Percentiles rank a stretch among this genome's conserved stretches.
phyloP scores from a whole-genome alignment of 805 yeast genomes.

The Ogataea paraovalis region DNA sequence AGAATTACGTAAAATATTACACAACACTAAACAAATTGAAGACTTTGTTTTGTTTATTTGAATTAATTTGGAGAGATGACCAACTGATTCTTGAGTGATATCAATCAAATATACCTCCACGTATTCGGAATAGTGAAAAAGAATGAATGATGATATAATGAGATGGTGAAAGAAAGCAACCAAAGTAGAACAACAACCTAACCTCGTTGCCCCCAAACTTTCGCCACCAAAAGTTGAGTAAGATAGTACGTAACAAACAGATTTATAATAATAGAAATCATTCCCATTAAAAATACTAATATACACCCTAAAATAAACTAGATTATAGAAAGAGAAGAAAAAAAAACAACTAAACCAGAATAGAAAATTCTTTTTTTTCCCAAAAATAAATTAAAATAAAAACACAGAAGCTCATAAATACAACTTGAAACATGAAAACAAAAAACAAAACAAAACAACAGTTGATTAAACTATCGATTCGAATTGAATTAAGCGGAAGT shows the following conservation, averaged over 20 bases:
- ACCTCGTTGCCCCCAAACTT: no score
- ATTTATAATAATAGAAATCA: slow-evolving; percentile 10
- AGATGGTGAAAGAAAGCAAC: no score
- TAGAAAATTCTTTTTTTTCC: slow-evolving; percentile 4
- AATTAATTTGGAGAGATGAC: no score
- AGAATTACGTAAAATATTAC: no score
- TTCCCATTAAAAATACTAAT: slow-evolving; percentile 29
- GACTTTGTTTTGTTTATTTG: no score
- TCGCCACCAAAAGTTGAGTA: not conserved
- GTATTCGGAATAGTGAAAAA: no score
- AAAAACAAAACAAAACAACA: not conserved
- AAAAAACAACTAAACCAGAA: slow-evolving; percentile 1
- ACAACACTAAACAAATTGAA: no score
- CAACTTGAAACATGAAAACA: not conserved
- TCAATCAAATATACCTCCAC: no score
- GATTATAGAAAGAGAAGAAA: slow-evolving; percentile 12
- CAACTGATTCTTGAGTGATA: no score
- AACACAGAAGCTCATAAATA: slow-evolving; percentile 3
- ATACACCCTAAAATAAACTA: slow-evolving; percentile 30
- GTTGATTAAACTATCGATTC: not conserved
- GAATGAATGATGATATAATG: no score
- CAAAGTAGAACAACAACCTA: no score
- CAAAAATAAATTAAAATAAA: slow-evolving; percentile 14
- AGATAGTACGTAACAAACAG: not conserved
- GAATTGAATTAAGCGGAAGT: slow-evolving; percentile 29